phyloP scores from a whole-genome alignment of 1,284 basidiomycete species.

The Clitocybe nebularis region DNA sequence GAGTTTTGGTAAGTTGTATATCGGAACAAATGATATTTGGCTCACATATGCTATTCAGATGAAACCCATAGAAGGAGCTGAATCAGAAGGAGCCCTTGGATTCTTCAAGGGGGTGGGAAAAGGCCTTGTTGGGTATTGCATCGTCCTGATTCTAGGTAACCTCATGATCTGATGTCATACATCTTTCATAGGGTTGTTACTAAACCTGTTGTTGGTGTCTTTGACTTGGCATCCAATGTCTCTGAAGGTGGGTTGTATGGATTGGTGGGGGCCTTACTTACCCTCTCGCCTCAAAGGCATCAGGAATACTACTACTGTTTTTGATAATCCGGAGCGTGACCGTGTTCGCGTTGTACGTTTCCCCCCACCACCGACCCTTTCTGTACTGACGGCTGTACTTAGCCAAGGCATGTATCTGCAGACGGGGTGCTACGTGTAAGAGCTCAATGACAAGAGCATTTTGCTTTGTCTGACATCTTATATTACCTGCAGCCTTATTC shows the following conservation, averaged over 20 bases:
- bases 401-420: conserved; percentile 84
- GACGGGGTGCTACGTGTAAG: conserved; percentile 84
- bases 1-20: conserved; percentile 70
- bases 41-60: conserved; percentile 50
- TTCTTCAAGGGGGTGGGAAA: conserved; percentile 99
- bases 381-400: not conserved
- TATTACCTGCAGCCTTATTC: conserved; percentile 67
- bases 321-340: conserved; percentile 90
- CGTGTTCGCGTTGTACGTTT: conserved; percentile 73
- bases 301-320: conserved; percentile 97
- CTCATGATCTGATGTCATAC: conserved; percentile 5
- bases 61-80: conserved; percentile 96
- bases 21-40: not conserved
- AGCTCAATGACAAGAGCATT: not conserved
- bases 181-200: conserved; percentile 71
- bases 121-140: conserved; percentile 92
- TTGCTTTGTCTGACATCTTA: conserved; percentile 2
- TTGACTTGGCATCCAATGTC: conserved; percentile 94
- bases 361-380: not conserved
- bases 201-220: conserved; percentile 95
- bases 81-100: conserved; percentile 89
- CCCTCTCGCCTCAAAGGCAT: conserved; percentile 62
- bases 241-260: conserved; percentile 70
- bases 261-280: too few relatives aligned
- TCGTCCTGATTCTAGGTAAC: too few relatives aligned